Evolutionary conservation across 345 rosid genomes (phyloP), one percentile per base, ranked within the genome.

Genomic region (Laguncularia racemosa): DNA sequence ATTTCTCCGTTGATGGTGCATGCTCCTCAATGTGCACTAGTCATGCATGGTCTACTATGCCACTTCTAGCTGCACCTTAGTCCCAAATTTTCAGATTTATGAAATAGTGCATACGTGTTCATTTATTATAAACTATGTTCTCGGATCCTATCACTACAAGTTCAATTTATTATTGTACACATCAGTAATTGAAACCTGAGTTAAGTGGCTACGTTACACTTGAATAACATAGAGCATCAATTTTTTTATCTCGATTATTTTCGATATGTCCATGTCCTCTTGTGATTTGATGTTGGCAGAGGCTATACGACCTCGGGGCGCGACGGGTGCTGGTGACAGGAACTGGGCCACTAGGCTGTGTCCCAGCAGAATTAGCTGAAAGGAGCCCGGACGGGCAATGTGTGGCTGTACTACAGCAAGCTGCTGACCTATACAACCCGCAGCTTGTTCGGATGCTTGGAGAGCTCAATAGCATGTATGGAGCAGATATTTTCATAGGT

Each of bases 311-410:
- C 7, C 45, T 73, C 5, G 83, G 86, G 50, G 81, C 71, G 0
- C 13, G 75, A 7, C 66, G 83, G 60, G 70, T 81, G 20, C 57
- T 81, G 0, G 83, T 78, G 63, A 78, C 86, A 1, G 81, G 86
- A 3, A 75, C 86, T 0, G 83, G 86, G 18, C 81, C 83, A 2
- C 2, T 78, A 61, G 86, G 86, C 1, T 75, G 83, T 21, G 83
- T 56, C 44, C 86, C 86, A 0, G 78, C 83, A 1, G 86, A 75
- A 56, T 26, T 75, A 54, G 86, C 83, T 0, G 33, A 13, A 69
- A 48, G 80, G 38, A 20, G 71, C 46, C 26, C 67, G 43, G 50
- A 73, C 3, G 81, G 81, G 8, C 63, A 64, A 13, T 78, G 83
- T 58, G 61, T 77, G 0, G 48, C 69, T 0, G 85, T 75, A 15